Conservation (phyloP, 768 basidiomycete genomes). For the Thelephora ganbajun region DNA sequence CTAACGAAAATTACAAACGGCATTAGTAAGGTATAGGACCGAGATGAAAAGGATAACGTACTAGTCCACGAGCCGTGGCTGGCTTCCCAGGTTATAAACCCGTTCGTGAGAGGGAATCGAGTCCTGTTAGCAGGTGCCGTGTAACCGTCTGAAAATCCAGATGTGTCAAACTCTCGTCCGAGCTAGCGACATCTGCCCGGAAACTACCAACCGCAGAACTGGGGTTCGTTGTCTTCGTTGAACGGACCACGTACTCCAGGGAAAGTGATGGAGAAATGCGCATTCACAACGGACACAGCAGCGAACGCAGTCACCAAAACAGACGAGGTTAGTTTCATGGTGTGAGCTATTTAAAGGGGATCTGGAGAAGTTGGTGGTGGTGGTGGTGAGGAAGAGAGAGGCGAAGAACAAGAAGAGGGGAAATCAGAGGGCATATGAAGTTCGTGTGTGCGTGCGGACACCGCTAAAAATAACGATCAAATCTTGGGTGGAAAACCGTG, state of each 20-base stretch:
- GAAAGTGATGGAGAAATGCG: constrained; percentile 74
- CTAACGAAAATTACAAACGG: constrained; percentile 19
- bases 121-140: constrained; percentile 37
- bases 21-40: background rate
- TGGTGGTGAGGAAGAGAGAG: background rate
- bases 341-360: background rate
- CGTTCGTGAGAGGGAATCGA: constrained; percentile 51
- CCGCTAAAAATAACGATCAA: too few species aligned
- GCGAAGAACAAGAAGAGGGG: background rate
- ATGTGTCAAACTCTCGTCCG: background rate
- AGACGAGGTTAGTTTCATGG: constrained; percentile 23
- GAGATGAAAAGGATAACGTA: constrained; percentile 13
- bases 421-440: background rate
- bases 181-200: background rate
- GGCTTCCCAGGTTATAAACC: constrained; percentile 47
- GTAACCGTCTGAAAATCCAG: constrained; percentile 46
- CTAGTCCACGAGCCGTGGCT: constrained; percentile 52
- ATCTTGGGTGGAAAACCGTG: too few species aligned
- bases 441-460: too few species aligned
- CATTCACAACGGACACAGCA: constrained; percentile 28
- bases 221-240: constrained; percentile 38
- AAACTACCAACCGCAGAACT: constrained; percentile 48
- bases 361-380: background rate
- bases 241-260: constrained; percentile 64
- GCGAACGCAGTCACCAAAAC: constrained; percentile 22